These are phyloP conservation scores for Lactarius pseudohatsudake DNA, from an alignment of 768 basidiomycete genomes.

Conservation along the genomic window DNA sequence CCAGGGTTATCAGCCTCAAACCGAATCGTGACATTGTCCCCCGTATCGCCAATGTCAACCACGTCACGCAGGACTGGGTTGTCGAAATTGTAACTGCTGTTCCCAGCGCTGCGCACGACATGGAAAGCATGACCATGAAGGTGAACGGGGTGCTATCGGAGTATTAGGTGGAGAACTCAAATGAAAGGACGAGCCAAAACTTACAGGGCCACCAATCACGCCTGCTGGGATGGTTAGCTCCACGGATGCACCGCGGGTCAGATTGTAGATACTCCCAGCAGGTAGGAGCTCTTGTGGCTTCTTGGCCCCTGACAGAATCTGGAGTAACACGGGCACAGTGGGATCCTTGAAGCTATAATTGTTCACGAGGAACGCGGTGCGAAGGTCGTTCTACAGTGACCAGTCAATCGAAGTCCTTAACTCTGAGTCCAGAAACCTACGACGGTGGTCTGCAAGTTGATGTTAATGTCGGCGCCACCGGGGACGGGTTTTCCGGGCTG, in stretches of 20 bases:
- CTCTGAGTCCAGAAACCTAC: neutral
- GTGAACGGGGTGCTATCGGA: conserved; percentile 21
- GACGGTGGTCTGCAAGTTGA: conserved; percentile 6
- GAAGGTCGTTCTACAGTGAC: neutral
- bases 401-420: no score
- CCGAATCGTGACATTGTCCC: conserved; percentile 30
- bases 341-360: conserved; percentile 1
- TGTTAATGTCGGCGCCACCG: conserved; percentile 17
- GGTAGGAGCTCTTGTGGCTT: conserved; percentile 11
- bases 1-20: conserved; percentile 36
- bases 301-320: conserved; percentile 19
- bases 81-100: conserved; percentile 22
- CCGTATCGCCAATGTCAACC: conserved; percentile 21
- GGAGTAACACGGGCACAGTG: conserved; percentile 22
- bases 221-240: conserved; percentile 21
- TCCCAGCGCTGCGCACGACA: conserved; percentile 29
- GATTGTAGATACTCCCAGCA: conserved; percentile 16
- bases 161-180: neutral
- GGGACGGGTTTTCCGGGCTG: conserved; percentile 13
- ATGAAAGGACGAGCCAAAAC: neutral
- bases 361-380: neutral
- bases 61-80: conserved; percentile 29
- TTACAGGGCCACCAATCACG: conserved; percentile 12
- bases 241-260: neutral
- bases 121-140: conserved; percentile 27